Evolutionary conservation across 2,329 filamentous ascomycete genomes (phyloP), one percentile per base, ranked within the genome.

Genomic region (Verticillium longisporum): DNA sequence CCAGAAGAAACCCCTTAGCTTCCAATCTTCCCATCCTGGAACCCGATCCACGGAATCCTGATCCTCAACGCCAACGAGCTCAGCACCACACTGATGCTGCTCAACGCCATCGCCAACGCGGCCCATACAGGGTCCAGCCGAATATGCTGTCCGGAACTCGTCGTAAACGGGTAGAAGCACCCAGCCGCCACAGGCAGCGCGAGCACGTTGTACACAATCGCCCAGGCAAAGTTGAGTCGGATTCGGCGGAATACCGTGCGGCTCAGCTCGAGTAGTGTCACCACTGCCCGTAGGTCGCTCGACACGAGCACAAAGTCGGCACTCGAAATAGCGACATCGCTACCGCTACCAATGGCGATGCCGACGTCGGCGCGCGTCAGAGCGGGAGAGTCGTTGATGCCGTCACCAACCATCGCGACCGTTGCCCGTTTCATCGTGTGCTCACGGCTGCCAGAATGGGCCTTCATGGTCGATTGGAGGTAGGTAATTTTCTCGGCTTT

Each of bases 101-200:
- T 97, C 73, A 93, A 74, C 32, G 94, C 94, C 94, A 97, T 98
- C 1, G 93, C 93, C 71, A 97, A 75, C 66, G 88, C 89, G 5
- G 93, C 94, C 93, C 93, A 97, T 1, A 90, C 90, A 0, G 90
- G 90, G 71, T 91, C 88, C 56, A 93, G 75, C 63, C 83, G 77
- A 21, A 92, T 74, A 70, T 89, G 88, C 34, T 72, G 71, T 1
- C 80, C 82, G 1, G 71, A 68, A 3, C 73, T 71, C 56, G 78
- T 79, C 59, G 68, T 71, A 56, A 88, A 65, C 2, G 82, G 76
- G 72, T 90, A 96, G 62, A 96, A 77, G 41, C 88, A 89, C 1
- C 92, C 92, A 0, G 92, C 92, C 0, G 92, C 91, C 61, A 96
- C 81, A 1, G 92, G 92, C 62, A 96, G 82, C 9, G 91, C 88